These are phyloP conservation scores for Pseudogymnoascus sp. DNA, from an alignment of 2,329 filamentous ascomycete species.

Conservation along the genomic window DNA sequence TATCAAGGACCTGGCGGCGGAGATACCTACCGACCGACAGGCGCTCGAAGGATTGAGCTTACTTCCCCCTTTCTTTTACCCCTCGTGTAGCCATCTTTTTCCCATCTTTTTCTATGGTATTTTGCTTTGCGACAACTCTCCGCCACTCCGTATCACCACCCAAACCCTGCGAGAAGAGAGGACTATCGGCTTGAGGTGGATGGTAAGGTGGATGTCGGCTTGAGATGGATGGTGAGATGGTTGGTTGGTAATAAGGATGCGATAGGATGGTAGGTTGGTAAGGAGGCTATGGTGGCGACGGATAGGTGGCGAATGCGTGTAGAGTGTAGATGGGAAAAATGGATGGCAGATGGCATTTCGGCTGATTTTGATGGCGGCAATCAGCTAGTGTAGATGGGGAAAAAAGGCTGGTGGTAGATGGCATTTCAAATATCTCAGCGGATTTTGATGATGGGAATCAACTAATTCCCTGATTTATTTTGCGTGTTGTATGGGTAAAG, in stretches of 20 bases:
- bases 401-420: too few relatives aligned
- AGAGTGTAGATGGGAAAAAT: not conserved
- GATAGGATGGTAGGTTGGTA: too few relatives aligned
- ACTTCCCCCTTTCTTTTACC: conserved; percentile 5
- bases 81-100: too few relatives aligned
- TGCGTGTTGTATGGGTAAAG: too few relatives aligned
- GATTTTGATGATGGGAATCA: not conserved
- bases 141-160: not conserved
- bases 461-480: not conserved
- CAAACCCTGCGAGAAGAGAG: conserved; percentile 63
- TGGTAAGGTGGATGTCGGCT: not conserved
- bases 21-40: conserved; percentile 82
- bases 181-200: conserved; percentile 56
- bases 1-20: conserved; percentile 71
- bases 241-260: not conserved
- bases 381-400: too few relatives aligned
- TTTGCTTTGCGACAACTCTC: conserved; percentile 29
- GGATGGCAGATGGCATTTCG: not conserved
- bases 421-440: not conserved
- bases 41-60: conserved; percentile 71
- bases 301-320: not conserved
- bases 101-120: conserved; percentile 5
- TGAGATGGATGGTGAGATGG: not conserved
- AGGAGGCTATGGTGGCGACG: too few relatives aligned
- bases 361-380: too few relatives aligned